These are phyloP conservation scores for Tremella fuciformis DNA, from an alignment of 768 basidiomycete genomes.

Conservation along the genomic window DNA sequence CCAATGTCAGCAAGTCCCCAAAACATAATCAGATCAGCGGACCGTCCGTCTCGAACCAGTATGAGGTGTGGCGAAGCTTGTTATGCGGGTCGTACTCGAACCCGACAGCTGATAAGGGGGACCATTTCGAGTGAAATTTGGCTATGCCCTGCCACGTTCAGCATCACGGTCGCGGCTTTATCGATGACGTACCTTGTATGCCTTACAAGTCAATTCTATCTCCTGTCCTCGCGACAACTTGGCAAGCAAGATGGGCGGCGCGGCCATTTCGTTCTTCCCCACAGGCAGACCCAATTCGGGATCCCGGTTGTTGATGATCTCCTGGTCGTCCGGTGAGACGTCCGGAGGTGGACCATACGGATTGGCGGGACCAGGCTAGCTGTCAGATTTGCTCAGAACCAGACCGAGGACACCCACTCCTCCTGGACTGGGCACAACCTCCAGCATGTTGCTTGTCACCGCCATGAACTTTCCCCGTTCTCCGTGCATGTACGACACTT, in stretches of 20 bases:
- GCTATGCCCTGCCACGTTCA: conserved; percentile 71
- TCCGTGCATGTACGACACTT: conserved; percentile 66
- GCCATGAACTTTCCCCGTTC: conserved; percentile 65
- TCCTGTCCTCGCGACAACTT: conserved; percentile 95
- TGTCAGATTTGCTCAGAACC: not conserved
- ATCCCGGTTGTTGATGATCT: conserved; percentile 66
- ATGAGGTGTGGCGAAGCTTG: conserved; percentile 87
- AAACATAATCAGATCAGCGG: conserved; percentile 9
- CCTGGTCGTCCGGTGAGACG: conserved; percentile 59
- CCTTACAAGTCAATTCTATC: conserved; percentile 75
- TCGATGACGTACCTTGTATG: conserved; percentile 72
- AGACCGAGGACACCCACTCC: conserved; percentile 27
- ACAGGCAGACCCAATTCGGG: conserved; percentile 77
- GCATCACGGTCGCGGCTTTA: not conserved
- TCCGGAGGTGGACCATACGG: conserved; percentile 40
- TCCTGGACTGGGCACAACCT: conserved; percentile 37
- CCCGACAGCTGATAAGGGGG: conserved; percentile 86
- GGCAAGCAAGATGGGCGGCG: conserved; percentile 73
- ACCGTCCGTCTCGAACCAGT: conserved; percentile 75
- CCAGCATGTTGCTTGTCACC: conserved; percentile 73
- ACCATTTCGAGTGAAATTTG: conserved; percentile 99
- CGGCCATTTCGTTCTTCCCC: conserved; percentile 65
- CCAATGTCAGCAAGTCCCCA: not conserved
- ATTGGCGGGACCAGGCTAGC: conserved; percentile 30
- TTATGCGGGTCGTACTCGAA: conserved; percentile 99